These are phyloP conservation scores for Medicago lupulina DNA, from an alignment of 306 rosid species.

Conservation along the genomic window DNA sequence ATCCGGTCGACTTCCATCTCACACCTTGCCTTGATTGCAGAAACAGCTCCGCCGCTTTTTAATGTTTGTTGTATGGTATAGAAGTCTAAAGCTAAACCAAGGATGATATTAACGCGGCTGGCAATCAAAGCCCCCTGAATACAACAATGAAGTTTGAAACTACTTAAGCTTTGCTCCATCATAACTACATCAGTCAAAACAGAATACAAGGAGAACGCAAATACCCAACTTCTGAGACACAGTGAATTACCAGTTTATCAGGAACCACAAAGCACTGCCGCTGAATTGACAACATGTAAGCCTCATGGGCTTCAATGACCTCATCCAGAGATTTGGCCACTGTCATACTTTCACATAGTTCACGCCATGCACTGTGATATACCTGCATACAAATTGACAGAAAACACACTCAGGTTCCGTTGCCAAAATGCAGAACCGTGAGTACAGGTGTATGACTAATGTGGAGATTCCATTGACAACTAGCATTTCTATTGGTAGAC, in stretches of 20 bases:
- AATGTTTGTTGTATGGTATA: constrained; percentile 81
- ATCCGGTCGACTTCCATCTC: constrained; percentile 94
- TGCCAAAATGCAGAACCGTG: constrained; percentile 35
- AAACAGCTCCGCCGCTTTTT: constrained; percentile 83
- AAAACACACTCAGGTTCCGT: constrained; percentile 41
- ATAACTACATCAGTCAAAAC: constrained; percentile 34
- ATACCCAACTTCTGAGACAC: constrained; percentile 19
- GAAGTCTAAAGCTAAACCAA: constrained; percentile 90
- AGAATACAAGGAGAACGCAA: constrained; percentile 32
- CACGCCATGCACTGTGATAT: constrained; percentile 99
- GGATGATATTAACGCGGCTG: constrained; percentile 90
- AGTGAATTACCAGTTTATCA: constrained; percentile 83
- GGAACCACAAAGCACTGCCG: constrained; percentile 98
- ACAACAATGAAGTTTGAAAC: constrained; percentile 37
- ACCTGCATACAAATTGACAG: constrained; percentile 67
- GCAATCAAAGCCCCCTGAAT: constrained; percentile 95
- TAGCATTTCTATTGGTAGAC: constrained; percentile 19
- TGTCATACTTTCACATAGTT: constrained; percentile 87
- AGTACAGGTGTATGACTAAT: constrained; percentile 1
- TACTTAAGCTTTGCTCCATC: constrained; percentile 44
- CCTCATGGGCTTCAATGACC: constrained; percentile 92
- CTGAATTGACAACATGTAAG: constrained; percentile 86
- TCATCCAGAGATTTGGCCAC: constrained; percentile 87
- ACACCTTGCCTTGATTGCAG: constrained; percentile 89
- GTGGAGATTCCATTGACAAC: constrained; percentile 24